Conservation (phyloP, 1,284 basidiomycete species). For the Butyriboletus appendiculatus region DNA sequence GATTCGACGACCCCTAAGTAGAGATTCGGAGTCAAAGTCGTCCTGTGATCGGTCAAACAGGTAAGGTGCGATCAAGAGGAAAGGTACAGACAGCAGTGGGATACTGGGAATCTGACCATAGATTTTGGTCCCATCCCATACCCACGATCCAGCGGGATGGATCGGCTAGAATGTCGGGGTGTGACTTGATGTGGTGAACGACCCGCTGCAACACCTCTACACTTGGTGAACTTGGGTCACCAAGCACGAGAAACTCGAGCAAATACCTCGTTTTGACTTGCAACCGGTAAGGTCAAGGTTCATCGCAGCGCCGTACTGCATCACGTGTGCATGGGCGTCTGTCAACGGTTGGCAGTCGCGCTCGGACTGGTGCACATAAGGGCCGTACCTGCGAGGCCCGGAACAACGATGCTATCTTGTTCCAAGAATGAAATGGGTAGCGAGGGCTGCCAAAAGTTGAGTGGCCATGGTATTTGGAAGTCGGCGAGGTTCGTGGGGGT, state of each 20-base stretch:
- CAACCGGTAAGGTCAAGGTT: conserved; percentile 64
- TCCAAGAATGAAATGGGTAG: conserved; percentile 46
- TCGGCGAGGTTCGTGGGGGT: neutral
- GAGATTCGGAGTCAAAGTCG: conserved; percentile 62
- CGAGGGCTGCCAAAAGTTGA: conserved; percentile 17
- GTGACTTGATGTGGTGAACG: conserved; percentile 59
- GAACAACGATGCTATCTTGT: conserved; percentile 56
- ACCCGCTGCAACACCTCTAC: conserved; percentile 64
- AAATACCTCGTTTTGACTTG: conserved; percentile 56
- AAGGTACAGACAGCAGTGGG: conserved; percentile 69
- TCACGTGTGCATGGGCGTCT: conserved; percentile 83
- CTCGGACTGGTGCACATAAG: neutral
- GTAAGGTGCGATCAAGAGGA: neutral
- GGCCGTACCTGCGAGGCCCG: conserved; percentile 64
- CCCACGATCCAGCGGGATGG: conserved; percentile 76
- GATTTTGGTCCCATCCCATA: conserved; percentile 93
- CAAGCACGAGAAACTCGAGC: neutral
- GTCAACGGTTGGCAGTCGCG: neutral
- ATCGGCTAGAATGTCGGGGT: conserved; percentile 56
- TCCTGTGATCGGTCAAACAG: conserved; percentile 37
- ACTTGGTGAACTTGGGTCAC: conserved; percentile 1
- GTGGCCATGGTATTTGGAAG: conserved; percentile 27
- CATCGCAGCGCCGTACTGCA: conserved; percentile 67
- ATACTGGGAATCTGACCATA: conserved; percentile 66
- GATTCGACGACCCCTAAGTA: conserved; percentile 68